phyloP scores from a whole-genome alignment of 176 grass and related monocot genomes.

The Coix lacrymajobi region DNA sequence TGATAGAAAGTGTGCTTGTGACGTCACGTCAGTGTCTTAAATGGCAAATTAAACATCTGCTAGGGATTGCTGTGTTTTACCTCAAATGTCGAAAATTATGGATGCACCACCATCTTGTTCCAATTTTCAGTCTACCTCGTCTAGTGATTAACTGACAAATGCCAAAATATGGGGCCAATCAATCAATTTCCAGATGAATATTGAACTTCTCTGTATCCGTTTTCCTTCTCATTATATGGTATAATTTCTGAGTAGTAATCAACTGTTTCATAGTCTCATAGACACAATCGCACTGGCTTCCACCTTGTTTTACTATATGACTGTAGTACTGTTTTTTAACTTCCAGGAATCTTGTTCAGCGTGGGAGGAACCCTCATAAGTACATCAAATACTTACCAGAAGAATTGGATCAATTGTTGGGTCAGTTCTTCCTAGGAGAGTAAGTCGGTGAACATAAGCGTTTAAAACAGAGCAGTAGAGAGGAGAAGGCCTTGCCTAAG shows the following conservation, averaged over 20 bases:
- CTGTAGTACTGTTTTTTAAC: neutral
- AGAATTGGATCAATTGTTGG: conserved; percentile 48
- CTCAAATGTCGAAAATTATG: neutral
- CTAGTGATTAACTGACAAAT: neutral
- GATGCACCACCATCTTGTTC: neutral
- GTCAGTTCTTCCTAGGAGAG: conserved; percentile 63
- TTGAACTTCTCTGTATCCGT: neutral
- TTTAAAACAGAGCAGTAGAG: conserved; percentile 24
- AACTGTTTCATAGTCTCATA: neutral
- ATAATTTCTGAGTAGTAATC: neutral
- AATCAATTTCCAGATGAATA: neutral
- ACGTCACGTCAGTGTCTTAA: neutral
- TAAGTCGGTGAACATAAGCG: conserved; percentile 43
- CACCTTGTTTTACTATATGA: conserved; percentile 11
- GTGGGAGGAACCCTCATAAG: conserved; percentile 60
- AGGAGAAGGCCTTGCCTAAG: conserved; percentile 4
- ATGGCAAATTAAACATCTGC: neutral
- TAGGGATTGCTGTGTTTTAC: neutral
- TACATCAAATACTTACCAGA: conserved; percentile 62
- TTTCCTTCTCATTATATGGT: neutral
- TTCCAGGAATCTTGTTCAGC: conserved; percentile 53
- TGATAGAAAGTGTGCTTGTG: neutral
- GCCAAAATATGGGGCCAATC: neutral
- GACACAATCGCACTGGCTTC: neutral
- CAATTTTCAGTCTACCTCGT: neutral